phyloP scores from a whole-genome alignment of 140 eudicot genomes.

The Senecio squalidus region DNA sequence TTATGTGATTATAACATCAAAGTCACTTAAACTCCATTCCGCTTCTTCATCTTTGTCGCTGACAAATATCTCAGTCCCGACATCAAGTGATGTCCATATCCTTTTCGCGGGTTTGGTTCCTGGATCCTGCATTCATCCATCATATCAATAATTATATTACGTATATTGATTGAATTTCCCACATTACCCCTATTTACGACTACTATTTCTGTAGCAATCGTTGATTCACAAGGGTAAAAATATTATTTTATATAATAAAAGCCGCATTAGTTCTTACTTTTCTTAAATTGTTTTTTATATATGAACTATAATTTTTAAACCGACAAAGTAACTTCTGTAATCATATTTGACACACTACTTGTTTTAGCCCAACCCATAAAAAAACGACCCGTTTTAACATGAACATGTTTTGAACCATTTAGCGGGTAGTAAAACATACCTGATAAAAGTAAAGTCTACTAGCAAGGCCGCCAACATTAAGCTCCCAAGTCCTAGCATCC shows the following conservation, averaged over 20 bases:
- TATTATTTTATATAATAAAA: too few species aligned
- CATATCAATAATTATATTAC: not conserved
- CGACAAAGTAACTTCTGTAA: not conserved
- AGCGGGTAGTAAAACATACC: conserved; percentile 10
- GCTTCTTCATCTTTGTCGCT: conserved; percentile 68
- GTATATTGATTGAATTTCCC: too few species aligned
- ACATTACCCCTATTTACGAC: too few species aligned
- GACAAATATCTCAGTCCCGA: conserved; percentile 84
- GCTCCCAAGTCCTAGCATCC: conserved; percentile 70
- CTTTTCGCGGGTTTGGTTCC: conserved; percentile 64
- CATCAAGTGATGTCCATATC: conserved; percentile 81
- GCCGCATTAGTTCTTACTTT: too few species aligned
- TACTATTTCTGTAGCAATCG: too few species aligned
- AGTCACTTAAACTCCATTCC: conserved; percentile 75
- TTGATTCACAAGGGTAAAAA: too few species aligned
- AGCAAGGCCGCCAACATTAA: conserved; percentile 69
- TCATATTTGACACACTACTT: not conserved
- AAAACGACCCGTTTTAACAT: not conserved
- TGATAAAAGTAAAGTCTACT: conserved; percentile 75
- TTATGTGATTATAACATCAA: conserved; percentile 64
- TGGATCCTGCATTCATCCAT: conserved; percentile 61
- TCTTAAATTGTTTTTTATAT: too few species aligned
- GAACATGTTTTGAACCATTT: too few species aligned
- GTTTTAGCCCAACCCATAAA: not conserved
- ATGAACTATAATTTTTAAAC: not conserved